phyloP scores from a whole-genome alignment of 1,284 basidiomycete genomes.

The Marasmius tenuissimus region DNA sequence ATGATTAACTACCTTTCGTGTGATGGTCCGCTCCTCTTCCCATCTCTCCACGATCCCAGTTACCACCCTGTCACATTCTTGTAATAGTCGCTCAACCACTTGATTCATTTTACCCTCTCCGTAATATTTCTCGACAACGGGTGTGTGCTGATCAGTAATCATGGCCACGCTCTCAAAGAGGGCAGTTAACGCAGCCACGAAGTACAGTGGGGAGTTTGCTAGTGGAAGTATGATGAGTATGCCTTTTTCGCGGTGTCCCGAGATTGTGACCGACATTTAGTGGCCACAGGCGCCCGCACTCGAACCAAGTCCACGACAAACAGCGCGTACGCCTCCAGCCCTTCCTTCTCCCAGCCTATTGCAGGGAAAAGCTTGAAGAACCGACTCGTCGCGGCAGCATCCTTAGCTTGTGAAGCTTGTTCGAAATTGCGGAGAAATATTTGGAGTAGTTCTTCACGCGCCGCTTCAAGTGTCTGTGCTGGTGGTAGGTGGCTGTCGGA shows the following conservation, averaged over 20 bases:
- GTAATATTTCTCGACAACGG: conserved; percentile 97
- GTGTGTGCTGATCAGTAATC: conserved; percentile 96
- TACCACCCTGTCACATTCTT: conserved; percentile 87
- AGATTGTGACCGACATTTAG: conserved; percentile 63
- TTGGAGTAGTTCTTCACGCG: conserved; percentile 74
- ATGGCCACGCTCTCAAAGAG: conserved; percentile 95
- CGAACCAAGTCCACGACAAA: conserved; percentile 93
- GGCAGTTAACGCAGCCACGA: conserved; percentile 82
- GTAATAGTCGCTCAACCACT: conserved; percentile 77
- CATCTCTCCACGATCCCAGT: conserved; percentile 79
- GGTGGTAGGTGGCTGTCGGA: conserved; percentile 87
- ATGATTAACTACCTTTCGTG: conserved; percentile 58
- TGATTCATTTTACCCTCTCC: conserved; percentile 82
- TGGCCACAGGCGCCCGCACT: conserved; percentile 70
- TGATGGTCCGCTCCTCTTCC: conserved; percentile 84
- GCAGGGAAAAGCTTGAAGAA: conserved; percentile 98
- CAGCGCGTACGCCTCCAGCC: conserved; percentile 89
- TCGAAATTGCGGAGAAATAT: conserved; percentile 82
- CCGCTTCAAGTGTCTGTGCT: conserved; percentile 74
- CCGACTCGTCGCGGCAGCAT: conserved; percentile 86
- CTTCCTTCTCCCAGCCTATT: conserved; percentile 89
- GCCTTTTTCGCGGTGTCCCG: neutral
- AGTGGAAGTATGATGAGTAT: conserved; percentile 15
- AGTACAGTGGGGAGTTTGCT: conserved; percentile 91
- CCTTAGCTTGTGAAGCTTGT: conserved; percentile 74